Evolutionary conservation across 2,329 filamentous ascomycete species (phyloP).

Genomic region (Proliferodiscus dingleyae): DNA sequence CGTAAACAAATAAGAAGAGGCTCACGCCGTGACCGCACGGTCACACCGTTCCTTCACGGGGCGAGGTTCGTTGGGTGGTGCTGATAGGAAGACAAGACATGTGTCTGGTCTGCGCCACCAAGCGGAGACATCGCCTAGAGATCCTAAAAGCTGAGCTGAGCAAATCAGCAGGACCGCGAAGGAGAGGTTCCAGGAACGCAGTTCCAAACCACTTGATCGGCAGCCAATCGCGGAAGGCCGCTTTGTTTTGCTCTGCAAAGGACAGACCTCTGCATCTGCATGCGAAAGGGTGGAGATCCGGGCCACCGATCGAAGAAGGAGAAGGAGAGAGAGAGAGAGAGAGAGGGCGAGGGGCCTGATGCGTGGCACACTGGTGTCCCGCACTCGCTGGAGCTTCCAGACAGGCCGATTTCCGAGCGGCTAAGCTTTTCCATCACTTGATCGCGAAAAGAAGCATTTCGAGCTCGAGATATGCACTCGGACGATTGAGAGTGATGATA

Average conservation of each 20-base stretch:
- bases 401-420: constrained; percentile 23
- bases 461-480: background rate
- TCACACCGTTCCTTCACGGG: constrained; percentile 13
- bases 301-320: background rate
- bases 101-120: constrained; percentile 21
- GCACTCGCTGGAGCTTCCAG: constrained; percentile 14
- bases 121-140: constrained; percentile 21
- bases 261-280: background rate
- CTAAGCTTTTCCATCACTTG: constrained; percentile 19
- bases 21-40: constrained; percentile 1
- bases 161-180: constrained; percentile 20
- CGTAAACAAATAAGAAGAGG: constrained; percentile 16
- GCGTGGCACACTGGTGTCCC: constrained; percentile 18
- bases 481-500: background rate
- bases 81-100: constrained; percentile 21
- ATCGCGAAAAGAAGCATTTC: background rate
- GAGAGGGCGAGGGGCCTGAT: constrained; percentile 4
- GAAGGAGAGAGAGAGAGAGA: too few relatives aligned
- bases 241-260: background rate
- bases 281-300: constrained; percentile 7
- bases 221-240: constrained; percentile 2
- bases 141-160: constrained; percentile 11
- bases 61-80: constrained; percentile 9
- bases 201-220: constrained; percentile 2
- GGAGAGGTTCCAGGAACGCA: constrained; percentile 19